These are phyloP conservation scores for Lonicera japonica DNA, from an alignment of 129 eudicot species.

Conservation along the genomic window DNA sequence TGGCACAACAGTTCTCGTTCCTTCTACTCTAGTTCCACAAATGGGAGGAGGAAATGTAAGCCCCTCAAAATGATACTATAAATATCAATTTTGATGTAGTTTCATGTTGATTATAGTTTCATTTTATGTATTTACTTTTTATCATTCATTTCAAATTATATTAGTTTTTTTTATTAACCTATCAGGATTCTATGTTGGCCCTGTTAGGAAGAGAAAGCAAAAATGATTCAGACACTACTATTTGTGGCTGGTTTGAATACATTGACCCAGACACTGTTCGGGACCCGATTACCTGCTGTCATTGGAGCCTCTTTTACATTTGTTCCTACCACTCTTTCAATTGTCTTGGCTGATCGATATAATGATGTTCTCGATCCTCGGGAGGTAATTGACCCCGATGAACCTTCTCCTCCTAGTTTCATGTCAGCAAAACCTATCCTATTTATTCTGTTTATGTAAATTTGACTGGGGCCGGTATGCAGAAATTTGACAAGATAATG, in stretches of 20 bases:
- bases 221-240: slow-evolving; percentile 85
- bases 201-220: slow-evolving; percentile 74
- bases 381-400: slow-evolving; percentile 37
- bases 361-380: slow-evolving; percentile 54
- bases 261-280: slow-evolving; percentile 60
- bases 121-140: background rate
- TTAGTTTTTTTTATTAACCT: background rate
- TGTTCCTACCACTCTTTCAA: slow-evolving; percentile 78
- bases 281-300: slow-evolving; percentile 89
- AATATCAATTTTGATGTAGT: too few species aligned
- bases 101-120: too few species aligned
- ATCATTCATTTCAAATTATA: background rate
- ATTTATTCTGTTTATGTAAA: background rate
- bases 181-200: background rate
- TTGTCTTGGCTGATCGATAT: slow-evolving; percentile 72
- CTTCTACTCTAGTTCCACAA: slow-evolving; percentile 81
- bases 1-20: slow-evolving; percentile 92
- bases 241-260: slow-evolving; percentile 96
- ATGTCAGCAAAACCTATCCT: background rate
- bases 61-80: slow-evolving; percentile 12
- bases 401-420: background rate
- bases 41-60: slow-evolving; percentile 98
- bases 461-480: slow-evolving; percentile 21
- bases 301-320: slow-evolving; percentile 87
- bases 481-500: slow-evolving; percentile 84